Base-by-base conservation (phyloP, 176 grass and related monocot genomes). In the Saccharum officinarum region DNA sequence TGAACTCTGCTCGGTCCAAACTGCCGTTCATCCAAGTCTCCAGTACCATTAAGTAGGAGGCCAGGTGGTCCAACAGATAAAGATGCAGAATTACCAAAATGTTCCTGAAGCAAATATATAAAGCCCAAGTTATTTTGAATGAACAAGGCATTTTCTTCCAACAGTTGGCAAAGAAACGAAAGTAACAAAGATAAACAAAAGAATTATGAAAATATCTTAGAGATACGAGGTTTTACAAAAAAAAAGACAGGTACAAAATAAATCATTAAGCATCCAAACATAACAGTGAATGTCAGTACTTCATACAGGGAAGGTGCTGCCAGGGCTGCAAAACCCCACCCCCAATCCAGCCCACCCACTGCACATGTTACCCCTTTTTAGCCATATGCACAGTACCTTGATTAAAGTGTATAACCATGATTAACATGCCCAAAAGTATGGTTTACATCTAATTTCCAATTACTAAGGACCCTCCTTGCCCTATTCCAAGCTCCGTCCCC, bases 11-110 rank as follows among this genome's bases (percentile, higher is more conserved):
- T 68, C 2, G 45, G 75, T 75, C 67, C 75, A 79, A 90, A 90
- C 86, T 61, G 69, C 22, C 64, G 60, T 45, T 54, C 88, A 68
- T 87, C 75, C 76, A 87, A 69, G 4, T 83, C 84, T 60, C 60
- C 39, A 3, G 3, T 78, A 39, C 68, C 80, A 42, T 90, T 83
- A 49, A 83, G 31, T 7, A 61, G 38, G 28, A 68, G 9, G n/a
- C 68, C 60, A 68, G 25, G 59, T 26, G 23, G 11, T 41, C 80
- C 80, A 36, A 73, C 77, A 75, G 68, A 68, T 50, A 83, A 86
- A 39, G 76, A 87, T n/a, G 36, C 46, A 67, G 67, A 83, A 72
- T 80, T 90, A 3, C 74, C 80, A 75, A 83, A 83, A 74, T 69
- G 68, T 18, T 87, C 89, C 89, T 90, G 69, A 68, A 74, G 40